These are phyloP conservation scores for Saccharomyces mikatae DNA, from an alignment of 805 yeast genomes.

Conservation along the genomic window DNA sequence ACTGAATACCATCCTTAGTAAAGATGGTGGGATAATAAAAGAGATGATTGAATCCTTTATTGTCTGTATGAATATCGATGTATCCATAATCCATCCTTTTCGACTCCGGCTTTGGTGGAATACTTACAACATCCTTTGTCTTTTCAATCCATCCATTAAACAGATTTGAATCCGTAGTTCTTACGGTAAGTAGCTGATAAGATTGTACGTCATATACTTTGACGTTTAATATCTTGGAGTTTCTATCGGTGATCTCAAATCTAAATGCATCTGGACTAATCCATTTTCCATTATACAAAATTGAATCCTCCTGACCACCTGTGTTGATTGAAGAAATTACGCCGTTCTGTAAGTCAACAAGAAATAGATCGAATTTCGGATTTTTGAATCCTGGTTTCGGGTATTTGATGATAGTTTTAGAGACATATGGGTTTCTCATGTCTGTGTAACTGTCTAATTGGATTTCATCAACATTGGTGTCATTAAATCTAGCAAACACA, in stretches of 20 bases:
- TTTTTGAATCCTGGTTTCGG: conserved; percentile 67
- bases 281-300: conserved; percentile 61
- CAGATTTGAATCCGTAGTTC: conserved; percentile 37
- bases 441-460: conserved; percentile 45
- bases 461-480: conserved; percentile 47
- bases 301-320: conserved; percentile 24
- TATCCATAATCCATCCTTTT: conserved; percentile 42
- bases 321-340: conserved; percentile 19
- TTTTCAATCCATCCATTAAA: conserved; percentile 58
- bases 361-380: conserved; percentile 44
- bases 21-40: conserved; percentile 47
- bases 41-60: conserved; percentile 51
- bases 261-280: conserved; percentile 40
- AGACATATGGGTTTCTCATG: conserved; percentile 38
- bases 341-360: conserved; percentile 33
- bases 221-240: conserved; percentile 47
- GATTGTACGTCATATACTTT: conserved; percentile 35
- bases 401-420: conserved; percentile 42
- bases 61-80: conserved; percentile 50
- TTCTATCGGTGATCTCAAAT: conserved; percentile 55
- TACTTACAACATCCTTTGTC: conserved; percentile 31
- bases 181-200: conserved; percentile 31
- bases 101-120: conserved; percentile 31
- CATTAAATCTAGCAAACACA: conserved; percentile 51
- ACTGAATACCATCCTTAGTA: conserved; percentile 33